These are phyloP conservation scores for Monosporascus sp. DNA, from an alignment of 2,329 filamentous ascomycete genomes.

Conservation along the genomic window DNA sequence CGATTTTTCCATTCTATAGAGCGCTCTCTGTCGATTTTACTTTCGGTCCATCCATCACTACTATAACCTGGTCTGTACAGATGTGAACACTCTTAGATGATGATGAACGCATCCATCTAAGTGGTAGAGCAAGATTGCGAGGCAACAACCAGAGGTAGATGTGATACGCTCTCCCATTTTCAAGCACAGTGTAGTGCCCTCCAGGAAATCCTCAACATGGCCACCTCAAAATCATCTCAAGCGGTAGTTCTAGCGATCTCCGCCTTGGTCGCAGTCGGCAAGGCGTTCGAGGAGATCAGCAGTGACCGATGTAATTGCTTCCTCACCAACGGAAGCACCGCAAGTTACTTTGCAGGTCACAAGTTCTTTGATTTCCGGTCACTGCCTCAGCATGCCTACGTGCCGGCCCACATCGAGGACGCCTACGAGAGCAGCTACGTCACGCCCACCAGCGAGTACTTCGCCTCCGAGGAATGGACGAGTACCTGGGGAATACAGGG, in stretches of 20 bases:
- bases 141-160: background rate
- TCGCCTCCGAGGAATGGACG: conserved; percentile 24
- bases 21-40: background rate
- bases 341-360: conserved; percentile 39
- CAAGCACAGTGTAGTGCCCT: too few relatives aligned
- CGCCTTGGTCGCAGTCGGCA: conserved; percentile 8
- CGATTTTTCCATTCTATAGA: background rate
- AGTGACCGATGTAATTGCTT: conserved; percentile 39
- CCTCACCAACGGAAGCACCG: conserved; percentile 39
- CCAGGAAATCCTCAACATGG: conserved; percentile 5
- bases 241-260: conserved; percentile 10
- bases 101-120: too few relatives aligned
- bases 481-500: conserved; percentile 27
- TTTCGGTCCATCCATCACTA: background rate
- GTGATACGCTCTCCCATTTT: conserved; percentile 5
- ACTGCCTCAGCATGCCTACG: conserved; percentile 32
- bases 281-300: conserved; percentile 17
- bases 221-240: conserved; percentile 2
- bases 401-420: conserved; percentile 22
- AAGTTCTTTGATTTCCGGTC: conserved; percentile 46
- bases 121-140: background rate
- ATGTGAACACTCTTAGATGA: too few relatives aligned
- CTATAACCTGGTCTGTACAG: background rate
- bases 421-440: conserved; percentile 24
- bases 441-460: conserved; percentile 25